These are phyloP conservation scores for Leptographium flavum DNA, from an alignment of 2,329 filamentous ascomycete genomes.

Conservation along the genomic window DNA sequence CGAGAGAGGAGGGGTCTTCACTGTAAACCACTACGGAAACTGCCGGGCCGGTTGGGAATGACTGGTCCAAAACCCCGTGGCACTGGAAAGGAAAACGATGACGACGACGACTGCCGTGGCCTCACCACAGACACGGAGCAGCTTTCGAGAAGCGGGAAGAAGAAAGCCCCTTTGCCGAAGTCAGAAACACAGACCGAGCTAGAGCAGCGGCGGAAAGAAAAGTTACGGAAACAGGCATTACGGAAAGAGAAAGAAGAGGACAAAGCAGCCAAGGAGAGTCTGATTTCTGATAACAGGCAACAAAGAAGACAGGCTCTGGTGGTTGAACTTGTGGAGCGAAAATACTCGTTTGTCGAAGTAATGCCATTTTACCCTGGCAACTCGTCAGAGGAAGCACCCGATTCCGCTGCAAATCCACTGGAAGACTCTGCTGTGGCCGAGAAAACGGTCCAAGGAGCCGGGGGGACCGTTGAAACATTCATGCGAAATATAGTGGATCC, in stretches of 20 bases:
- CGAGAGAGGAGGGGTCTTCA: not conserved
- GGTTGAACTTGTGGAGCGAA: not conserved
- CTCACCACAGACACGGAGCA: not conserved
- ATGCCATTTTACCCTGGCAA: not conserved
- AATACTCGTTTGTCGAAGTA: not conserved
- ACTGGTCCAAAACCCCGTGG: constrained; percentile 4
- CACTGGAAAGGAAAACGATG: constrained; percentile 10
- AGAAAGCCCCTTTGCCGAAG: no score
- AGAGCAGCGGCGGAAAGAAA: no score
- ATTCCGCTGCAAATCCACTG: not conserved
- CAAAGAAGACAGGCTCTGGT: not conserved
- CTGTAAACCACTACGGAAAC: no score
- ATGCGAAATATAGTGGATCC: constrained; percentile 13
- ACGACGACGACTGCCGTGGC: constrained; percentile 19
- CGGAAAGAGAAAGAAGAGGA: no score
- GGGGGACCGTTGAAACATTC: not conserved
- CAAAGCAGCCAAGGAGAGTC: not conserved
- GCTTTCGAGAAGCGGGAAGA: no score
- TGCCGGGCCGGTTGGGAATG: constrained; percentile 2
- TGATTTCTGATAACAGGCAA: no score
- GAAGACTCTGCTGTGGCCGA: no score
- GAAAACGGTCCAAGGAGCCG: not conserved
- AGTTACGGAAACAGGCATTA: not conserved
- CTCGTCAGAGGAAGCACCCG: not conserved
- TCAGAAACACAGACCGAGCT: no score